Evolutionary conservation across 108 stramenopile species (phyloP), one percentile per base, ranked within the genome.

Genomic region (Fragilariopsis cylindrus): DNA sequence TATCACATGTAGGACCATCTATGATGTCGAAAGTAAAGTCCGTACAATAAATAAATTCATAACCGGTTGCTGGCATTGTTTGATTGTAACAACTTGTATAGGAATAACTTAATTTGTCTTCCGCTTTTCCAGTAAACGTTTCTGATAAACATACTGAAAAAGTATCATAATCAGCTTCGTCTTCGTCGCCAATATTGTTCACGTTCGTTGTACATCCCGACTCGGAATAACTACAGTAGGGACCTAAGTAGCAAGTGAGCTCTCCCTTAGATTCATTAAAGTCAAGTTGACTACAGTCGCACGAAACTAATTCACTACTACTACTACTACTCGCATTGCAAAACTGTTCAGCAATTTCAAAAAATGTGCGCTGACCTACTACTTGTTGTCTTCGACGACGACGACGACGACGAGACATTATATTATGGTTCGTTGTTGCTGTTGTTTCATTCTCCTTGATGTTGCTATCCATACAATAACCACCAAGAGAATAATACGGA

Each of bases 1-100:
- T 53, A 53, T n/a, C 52, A n/a, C 52, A 53, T 53, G 52, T 53
- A 12, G 52, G 52, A 12, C 52, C 52, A n/a, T 53, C 52, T 53
- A 15, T n/a, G 12, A 15, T 53, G 15, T 12, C n/a, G 15, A 15
- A 53, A 15, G 15, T n/a, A 53, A 53, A 53, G 52, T 53, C 52
- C 15, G 52, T 53, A 53, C 52, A 53, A 53, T 53, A 53, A 53
- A 1, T 15, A 53, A 53, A 53, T 15, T n/a, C 15, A 12, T 53
- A 12, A 53, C n/a, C n/a, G 15, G 52, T 53, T n/a, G 15, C 15
- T 53, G 52, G 52, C n/a, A 53, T 15, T n/a, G 52, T 53, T n/a
- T 53, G 52, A 0, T n/a, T 53, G 52, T 53, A 53, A 53, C 52
- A 53, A 53, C 52, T 53, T 15, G 52, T 53, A n/a, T 53, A 53